Evolutionary conservation across 2,329 filamentous ascomycete species (phyloP), one percentile per base, ranked within the genome.

Genomic region (Fusarium veterinarium): DNA sequence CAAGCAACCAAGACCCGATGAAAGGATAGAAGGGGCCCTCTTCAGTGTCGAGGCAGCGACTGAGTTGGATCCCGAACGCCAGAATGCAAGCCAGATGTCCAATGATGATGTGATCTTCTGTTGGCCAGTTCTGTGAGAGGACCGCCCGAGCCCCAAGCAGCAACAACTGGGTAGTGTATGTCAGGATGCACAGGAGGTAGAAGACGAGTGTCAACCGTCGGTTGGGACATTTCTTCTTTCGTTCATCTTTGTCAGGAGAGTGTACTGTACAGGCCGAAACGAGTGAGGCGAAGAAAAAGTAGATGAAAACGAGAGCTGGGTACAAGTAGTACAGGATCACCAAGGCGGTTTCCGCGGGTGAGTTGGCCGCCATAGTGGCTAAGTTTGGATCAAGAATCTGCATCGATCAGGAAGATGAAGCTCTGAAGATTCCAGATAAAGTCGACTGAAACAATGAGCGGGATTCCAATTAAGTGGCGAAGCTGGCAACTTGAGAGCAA

Each of bases 21-120:
- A 90, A 90, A 0, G 91, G 90, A 73, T 91, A 90, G 85, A 90
- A 91, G 14, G 89, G 84, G 5, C 86, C 84, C 57, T 85, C 83
- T 35, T 83, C 78, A 23, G 83, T 82, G 58, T 89, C 87, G 5
- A 84, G 81, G 19, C 92, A 83, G 25, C 85, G 85, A 44, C 87
- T 84, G 65, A 90, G 82, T 73, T 92, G 85, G 19, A 91, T 85
- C 7, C 89, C 87, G 79, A 91, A 93, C n/a, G 90, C 84, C 33
- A 93, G 80, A 49, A 90, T 84, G 60, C 89, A 91, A 3, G 90
- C 88, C 31, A 93, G 81, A 41, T 88, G 82, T 60, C 90, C 88
- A 60, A 93, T 86, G 68, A 86, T 83, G 42, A 83, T 80, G 72
- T 88, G 83, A 57, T 87, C 84, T 28, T 85, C 82, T 3, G 82